Base-by-base conservation (phyloP, 352 stramenopile species). In the Phytopythium helicoides region DNA sequence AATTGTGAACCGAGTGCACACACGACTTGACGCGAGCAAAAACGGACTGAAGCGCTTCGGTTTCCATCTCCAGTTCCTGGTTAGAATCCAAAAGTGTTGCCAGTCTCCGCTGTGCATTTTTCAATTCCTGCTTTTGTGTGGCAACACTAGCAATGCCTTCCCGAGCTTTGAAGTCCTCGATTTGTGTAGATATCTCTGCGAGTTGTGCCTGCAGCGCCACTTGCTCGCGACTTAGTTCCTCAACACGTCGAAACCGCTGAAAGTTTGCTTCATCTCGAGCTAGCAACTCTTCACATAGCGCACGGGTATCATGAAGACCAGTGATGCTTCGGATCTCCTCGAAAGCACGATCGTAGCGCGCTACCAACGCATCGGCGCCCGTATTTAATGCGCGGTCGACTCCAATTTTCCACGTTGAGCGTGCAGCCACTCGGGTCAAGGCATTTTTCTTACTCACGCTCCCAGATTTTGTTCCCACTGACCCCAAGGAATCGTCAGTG, bases 321-420 rank as follows among this genome's bases (percentile, higher is more conserved):
- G 74, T 89, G 9, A 71, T 59, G 25, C 71, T 46, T 18, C 77
- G 80, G 44, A 91, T 91, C 22, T 66, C 62, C 8, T 71, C 68
- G 44, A 91, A 87, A 33, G 81, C 71, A 42, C 76, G 54, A 3
- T 89, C 76, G 26, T 91, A 91, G 23, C 79, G 86, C n/a, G 66
- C 26, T 1, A 85, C 67, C 6, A 72, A 51, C 22, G 53, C 65
- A 28, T 87, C 80, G 16, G 59, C 75, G 15, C 68, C 70, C 9
- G 61, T 68, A 3, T 65, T 60, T 11, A 91, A 60, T 11, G 81
- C 78, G 41, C 72, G 70, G 51, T 91, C 78, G 19, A 87, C 77
- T 1, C 74, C 81, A 54, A 88, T 92, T 47, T 89, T 88, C 79
- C 81, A 90, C 6, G 73, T 72, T 10, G 81, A 89, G 16, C 86